These are phyloP conservation scores for Cladophialophora psammophila DNA, from an alignment of 2,329 filamentous ascomycete genomes.

Conservation along the genomic window DNA sequence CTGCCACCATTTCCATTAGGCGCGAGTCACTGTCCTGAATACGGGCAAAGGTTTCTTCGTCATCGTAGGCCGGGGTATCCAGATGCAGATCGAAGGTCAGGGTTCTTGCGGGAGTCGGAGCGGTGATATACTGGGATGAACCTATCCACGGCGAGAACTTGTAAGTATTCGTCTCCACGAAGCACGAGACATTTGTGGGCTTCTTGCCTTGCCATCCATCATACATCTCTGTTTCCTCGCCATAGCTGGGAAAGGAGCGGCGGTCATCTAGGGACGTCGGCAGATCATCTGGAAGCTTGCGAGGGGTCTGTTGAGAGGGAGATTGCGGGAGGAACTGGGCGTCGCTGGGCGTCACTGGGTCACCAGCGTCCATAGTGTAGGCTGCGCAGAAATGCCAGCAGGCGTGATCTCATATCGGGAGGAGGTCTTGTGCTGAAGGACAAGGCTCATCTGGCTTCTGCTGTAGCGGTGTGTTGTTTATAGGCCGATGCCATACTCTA, in stretches of 20 bases:
- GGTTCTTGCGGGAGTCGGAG: constrained; percentile 82
- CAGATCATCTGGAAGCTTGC: constrained; percentile 77
- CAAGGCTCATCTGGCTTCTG: constrained; percentile 1
- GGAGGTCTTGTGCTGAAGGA: not conserved
- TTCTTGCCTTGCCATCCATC: constrained; percentile 93
- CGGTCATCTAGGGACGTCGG: constrained; percentile 92
- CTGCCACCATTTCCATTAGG: constrained; percentile 94
- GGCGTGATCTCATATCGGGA: constrained; percentile 27
- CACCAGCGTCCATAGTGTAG: constrained; percentile 32
- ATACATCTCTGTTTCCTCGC: constrained; percentile 92
- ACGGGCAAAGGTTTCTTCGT: constrained; percentile 63
- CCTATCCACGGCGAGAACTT: constrained; percentile 61
- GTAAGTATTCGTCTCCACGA: constrained; percentile 20
- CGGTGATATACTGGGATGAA: constrained; percentile 93
- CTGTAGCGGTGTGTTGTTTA: not conserved
- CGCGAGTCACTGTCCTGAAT: constrained; percentile 82
- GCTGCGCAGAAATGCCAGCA: constrained; percentile 8
- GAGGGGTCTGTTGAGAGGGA: constrained; percentile 34
- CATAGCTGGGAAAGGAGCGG: constrained; percentile 69
- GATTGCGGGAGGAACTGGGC: constrained; percentile 19
- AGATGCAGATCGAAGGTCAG: constrained; percentile 85
- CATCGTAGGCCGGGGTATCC: constrained; percentile 77
- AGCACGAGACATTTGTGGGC: constrained; percentile 21
- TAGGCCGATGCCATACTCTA: not conserved
- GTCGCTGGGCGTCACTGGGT: constrained; percentile 28